These are phyloP conservation scores for Collariella sp. DNA, from an alignment of 495 filamentous ascomycete genomes.

Conservation along the genomic window DNA sequence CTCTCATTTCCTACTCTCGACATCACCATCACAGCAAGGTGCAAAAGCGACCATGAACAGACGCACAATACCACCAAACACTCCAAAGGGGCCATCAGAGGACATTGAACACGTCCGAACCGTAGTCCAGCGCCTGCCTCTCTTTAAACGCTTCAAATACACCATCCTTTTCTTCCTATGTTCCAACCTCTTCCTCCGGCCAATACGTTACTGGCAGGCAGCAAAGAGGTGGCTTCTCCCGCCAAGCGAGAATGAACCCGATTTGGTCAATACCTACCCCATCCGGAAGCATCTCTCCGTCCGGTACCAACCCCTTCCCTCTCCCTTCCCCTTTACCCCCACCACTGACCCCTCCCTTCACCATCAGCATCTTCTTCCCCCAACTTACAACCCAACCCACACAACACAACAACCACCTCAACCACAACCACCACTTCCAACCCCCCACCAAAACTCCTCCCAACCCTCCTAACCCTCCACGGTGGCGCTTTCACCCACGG, in stretches of 20 bases:
- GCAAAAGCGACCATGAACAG: too few species aligned
- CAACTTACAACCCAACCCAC: conserved; percentile 13
- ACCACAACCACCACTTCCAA: conserved; percentile 5
- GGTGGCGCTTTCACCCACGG: conserved; percentile 37
- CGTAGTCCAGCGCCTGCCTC: background rate
- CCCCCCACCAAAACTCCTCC: too few species aligned
- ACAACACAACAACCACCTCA: too few species aligned
- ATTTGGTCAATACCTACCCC: conserved; percentile 17
- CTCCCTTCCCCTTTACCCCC: background rate
- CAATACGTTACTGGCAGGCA: background rate
- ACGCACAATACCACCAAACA: background rate
- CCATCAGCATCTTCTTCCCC: conserved; percentile 33
- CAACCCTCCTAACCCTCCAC: conserved; percentile 32
- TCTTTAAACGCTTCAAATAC: conserved; percentile 8
- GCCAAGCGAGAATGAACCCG: conserved; percentile 4
- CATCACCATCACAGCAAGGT: too few species aligned
- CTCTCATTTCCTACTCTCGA: too few species aligned
- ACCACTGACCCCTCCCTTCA: background rate
- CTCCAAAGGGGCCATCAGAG: background rate
- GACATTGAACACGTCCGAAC: background rate
- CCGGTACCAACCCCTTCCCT: conserved; percentile 9
- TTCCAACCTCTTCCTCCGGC: conserved; percentile 4
- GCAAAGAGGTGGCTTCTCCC: conserved; percentile 5
- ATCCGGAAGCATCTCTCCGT: conserved; percentile 8
- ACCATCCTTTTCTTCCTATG: conserved; percentile 7